Evolutionary conservation across 345 rosid species (phyloP), one percentile per base, ranked within the genome.

Genomic region (Aethionema arabicum): DNA sequence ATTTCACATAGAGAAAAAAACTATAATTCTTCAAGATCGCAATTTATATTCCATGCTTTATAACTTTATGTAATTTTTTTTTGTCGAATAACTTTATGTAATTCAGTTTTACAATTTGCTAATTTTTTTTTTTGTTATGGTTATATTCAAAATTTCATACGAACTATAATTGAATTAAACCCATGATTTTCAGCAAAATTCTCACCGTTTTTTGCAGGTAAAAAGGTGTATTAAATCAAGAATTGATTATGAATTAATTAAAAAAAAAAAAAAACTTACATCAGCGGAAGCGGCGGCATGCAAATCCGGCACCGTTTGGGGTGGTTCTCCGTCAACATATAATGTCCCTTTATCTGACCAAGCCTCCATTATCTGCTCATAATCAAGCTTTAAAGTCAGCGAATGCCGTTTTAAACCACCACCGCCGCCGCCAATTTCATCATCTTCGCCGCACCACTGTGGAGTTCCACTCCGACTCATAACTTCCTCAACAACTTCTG

Each of bases 291-390:
- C 5, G 4, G 69, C 63, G 13, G 70, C 72, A 59, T 47, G 82
- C 78, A 86, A 71, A 56, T 89, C 89, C 32, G 95, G 98, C 9
- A 92, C 95, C 11, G 78, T 83, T 52, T 85, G 90, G 52, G 95
- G 83, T 39, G 91, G 82, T 42, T 72, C 76, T 14, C 77, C 80
- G 37, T 70, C 73, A 36, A 89, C 65, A 57, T 61, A 89, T 57
- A 87, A 84, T 32, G 95, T 70, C 10, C 89, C 87, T 77, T 85
- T 85, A 59, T 84, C 89, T 37, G 87, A 84, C 95, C 98, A 92
- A 67, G 87, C 88, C 45, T 87, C 82, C 85, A 89, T 46, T 61
- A 92, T 76, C 75, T 81, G 81, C 56, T 85, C 73, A 40, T 92
- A 89, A 77, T 92, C 96, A 48, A 92, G 96, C 82, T 87, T 92